Evolutionary conservation across 805 yeast species (phyloP), one percentile per base, ranked within the genome.

Genomic region (Nakazawaea anatomiae): DNA sequence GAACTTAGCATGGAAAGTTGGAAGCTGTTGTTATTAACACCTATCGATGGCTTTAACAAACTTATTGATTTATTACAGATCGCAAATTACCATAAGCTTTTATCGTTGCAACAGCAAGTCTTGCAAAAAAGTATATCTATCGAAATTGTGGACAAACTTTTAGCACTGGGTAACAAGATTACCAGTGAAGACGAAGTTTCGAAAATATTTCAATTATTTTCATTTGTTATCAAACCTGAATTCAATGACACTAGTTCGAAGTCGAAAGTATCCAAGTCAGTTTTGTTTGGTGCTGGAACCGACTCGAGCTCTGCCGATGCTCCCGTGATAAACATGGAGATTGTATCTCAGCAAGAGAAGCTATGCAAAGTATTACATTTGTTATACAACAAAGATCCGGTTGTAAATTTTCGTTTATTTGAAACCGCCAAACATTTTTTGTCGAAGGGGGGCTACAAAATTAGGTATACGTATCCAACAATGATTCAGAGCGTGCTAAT

Each of bases 381-480:
- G 53, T 63, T 90, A 4, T 73, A 76, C 51, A 72, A 74, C 53
- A 70, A 69, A 41, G 77, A 81, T 59, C 72, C 80, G 31, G 64
- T 67, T 56, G 57, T 63, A 7, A 76, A 79, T 41, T 69, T 76
- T 39, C 72, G 74, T 50, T 63, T 83, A 44, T 63, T 82, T 8
- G 67, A 70, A 39, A 62, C 61, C 1, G 71, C 81, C 5, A 73
- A 73, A 52, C 74, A 72, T 52, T 75, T 76, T 41, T 71, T 87
- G 48, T 66, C 73, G 47, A 75, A 75, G 36, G 85, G 85, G n/a
- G 74, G 75, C 1, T 70, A 66, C 35, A 80, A 82, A 56, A 75
- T 82, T 42, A 75, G 75, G 54, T 81, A 75, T 61, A 85, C 94
- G 0, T 87, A 83, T 62, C 96, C 96, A 4, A 78, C 96, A 1